A percentile compares a stretch with the other conserved stretches of the same genome.
Evolutionary conservation across 257 asterid genomes (phyloP).

Genomic region (Solanum phureja): DNA sequence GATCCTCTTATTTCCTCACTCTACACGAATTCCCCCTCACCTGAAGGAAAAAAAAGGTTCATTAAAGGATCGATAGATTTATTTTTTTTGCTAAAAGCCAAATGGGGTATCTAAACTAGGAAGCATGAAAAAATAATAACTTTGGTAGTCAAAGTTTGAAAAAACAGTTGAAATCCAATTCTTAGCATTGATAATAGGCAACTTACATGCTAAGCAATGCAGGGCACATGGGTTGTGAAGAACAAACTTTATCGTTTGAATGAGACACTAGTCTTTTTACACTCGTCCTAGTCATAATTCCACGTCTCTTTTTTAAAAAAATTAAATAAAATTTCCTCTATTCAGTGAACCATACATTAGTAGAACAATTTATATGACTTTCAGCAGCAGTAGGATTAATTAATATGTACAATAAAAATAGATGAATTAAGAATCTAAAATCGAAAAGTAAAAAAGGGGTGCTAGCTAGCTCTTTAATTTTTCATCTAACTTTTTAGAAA

Average conservation of each 20-base stretch:
- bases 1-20: not conserved
- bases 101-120: not conserved
- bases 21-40: not conserved
- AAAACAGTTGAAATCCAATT: not conserved
- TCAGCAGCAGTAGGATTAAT: not conserved
- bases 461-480: not conserved
- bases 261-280: conserved; percentile 13
- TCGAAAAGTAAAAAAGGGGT: not conserved
- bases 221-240: conserved; percentile 25
- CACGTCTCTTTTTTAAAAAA: not conserved
- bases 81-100: not conserved
- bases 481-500: conserved; percentile 13
- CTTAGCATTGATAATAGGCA: not conserved
- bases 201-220: conserved; percentile 50
- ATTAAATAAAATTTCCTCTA: not conserved
- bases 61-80: not conserved
- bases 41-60: not conserved
- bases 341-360: not conserved
- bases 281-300: conserved; percentile 19
- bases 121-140: not conserved
- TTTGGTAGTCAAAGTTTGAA: not conserved
- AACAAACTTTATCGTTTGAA: not conserved
- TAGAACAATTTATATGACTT: not conserved
- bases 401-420: not conserved
- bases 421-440: not conserved